A percentile compares a stretch with the other conserved stretches of the same genome.
These are phyloP conservation scores for Afroboletus lepidellus DNA, from an alignment of 1,284 basidiomycete species.

Conservation along the genomic window DNA sequence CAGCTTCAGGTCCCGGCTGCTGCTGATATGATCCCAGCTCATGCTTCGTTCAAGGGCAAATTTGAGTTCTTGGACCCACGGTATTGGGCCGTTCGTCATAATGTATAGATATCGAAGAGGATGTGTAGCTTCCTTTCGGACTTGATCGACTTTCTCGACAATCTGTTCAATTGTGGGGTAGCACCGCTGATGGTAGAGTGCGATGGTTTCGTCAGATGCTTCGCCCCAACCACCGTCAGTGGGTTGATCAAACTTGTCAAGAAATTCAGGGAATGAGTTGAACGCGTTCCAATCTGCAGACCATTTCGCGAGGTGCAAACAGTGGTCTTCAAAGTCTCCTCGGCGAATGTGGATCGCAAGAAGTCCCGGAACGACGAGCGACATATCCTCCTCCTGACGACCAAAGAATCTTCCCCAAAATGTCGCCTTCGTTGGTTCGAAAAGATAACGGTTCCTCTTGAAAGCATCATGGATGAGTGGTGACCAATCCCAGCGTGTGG, in stretches of 20 bases:
- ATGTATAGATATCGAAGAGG: slow-evolving; percentile 43
- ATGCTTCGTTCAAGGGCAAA: slow-evolving; percentile 30
- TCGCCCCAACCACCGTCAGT: slow-evolving; percentile 6
- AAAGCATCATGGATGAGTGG: slow-evolving; percentile 38
- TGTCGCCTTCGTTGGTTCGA: slow-evolving; percentile 23
- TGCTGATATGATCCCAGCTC: slow-evolving; percentile 23
- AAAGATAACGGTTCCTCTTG: slow-evolving; percentile 33
- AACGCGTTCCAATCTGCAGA: slow-evolving; percentile 42
- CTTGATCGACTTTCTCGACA: slow-evolving; percentile 33
- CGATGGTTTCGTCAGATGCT: slow-evolving; percentile 15
- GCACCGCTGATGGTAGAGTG: slow-evolving; percentile 39
- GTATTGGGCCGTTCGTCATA: slow-evolving; percentile 51
- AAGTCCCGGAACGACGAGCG: slow-evolving; percentile 37
- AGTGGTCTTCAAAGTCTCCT: slow-evolving; percentile 58
- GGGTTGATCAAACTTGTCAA: slow-evolving; percentile 38
- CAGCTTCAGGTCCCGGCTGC: slow-evolving; percentile 38
- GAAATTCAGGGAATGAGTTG: slow-evolving; percentile 41
- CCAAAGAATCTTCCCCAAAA: slow-evolving; percentile 3
- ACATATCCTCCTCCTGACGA: background rate
- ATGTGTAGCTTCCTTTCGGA: slow-evolving; percentile 27
- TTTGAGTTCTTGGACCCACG: slow-evolving; percentile 48
- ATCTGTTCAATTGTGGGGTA: slow-evolving; percentile 43
- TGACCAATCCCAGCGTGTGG: slow-evolving; percentile 41
- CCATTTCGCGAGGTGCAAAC: slow-evolving; percentile 44
- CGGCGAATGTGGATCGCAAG: slow-evolving; percentile 59